Base-by-base conservation (phyloP, 768 basidiomycete species). In the Daedalea quercina region DNA sequence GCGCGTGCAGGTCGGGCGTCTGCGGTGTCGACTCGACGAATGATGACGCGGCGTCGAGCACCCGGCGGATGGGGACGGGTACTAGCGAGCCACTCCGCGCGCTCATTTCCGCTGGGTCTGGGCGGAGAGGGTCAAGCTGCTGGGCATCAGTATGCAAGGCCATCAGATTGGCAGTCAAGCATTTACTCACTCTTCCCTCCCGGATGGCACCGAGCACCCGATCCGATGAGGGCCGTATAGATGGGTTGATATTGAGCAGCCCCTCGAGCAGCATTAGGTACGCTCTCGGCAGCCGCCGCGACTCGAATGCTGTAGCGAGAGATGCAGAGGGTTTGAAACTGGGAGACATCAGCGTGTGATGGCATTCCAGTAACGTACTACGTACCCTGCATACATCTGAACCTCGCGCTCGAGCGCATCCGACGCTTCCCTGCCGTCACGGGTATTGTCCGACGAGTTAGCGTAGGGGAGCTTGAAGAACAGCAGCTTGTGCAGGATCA, bases 401-500 rank as follows among this genome's bases (percentile, higher is more conserved):
- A 96, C 87, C 63, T 94, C 90, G 46, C 73, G 73, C 60, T 90
- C 85, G 34, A 97, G 69, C 43, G 70, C 71, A 37, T 81, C 77
- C 71, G 89, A 76, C 60, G 87, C 87, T 13, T 85, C 84, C 0
- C 57, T 68, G 41, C 84, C 84, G 11, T 76, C 75, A 45, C 65
- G 63, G 11, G 60, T 64, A 0, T 79, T 80, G 37, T 77, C 77
- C 1, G 82, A 73, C 1, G 87, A 84, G 57, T 90, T 83, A 17
- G 75, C 77, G 63, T 93, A 97, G 0, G 95, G 94, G 19, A 95
- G 69, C 31, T 81, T 80, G 70, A 97, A 93, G 71, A 96, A 98
- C 1, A 95, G 70, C 55, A 98, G 76, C 61, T 93, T 94, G 73
- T 97, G 85, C 17, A 98, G 75, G 52, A 98, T 90, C 87, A 98